A percentile compares a stretch with the other conserved stretches of the same genome.
phyloP scores from a whole-genome alignment of 768 basidiomycete genomes.

The Stropharia rugosoannulata region DNA sequence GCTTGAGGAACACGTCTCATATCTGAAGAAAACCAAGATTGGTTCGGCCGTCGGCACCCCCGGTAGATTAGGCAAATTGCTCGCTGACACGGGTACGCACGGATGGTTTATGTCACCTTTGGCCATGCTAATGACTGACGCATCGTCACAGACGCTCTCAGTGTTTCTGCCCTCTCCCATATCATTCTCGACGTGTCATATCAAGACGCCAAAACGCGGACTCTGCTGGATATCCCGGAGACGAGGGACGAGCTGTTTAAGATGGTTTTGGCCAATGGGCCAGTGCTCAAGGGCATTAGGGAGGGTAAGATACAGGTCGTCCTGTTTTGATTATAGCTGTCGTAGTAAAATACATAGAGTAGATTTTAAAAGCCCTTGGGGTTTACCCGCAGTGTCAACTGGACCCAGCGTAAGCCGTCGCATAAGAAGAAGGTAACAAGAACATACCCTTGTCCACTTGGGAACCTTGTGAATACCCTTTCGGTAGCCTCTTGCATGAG shows the following conservation, averaged over 20 bases:
- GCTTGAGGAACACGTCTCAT: slow-evolving; percentile 80
- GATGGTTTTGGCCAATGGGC: slow-evolving; percentile 62
- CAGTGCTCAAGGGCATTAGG: slow-evolving; percentile 60
- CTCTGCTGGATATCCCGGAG: slow-evolving; percentile 80
- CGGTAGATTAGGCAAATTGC: slow-evolving; percentile 83
- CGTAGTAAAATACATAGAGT: slow-evolving; percentile 17
- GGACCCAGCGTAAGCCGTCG: neutral
- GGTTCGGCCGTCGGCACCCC: slow-evolving; percentile 92
- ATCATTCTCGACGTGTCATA: slow-evolving; percentile 78
- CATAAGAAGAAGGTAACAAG: slow-evolving; percentile 1
- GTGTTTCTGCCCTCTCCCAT: slow-evolving; percentile 75
- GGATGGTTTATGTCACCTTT: neutral
- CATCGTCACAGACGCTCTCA: slow-evolving; percentile 57
- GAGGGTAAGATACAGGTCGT: slow-evolving; percentile 80
- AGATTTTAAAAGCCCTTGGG: slow-evolving; percentile 81
- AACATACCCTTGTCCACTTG: slow-evolving; percentile 90
- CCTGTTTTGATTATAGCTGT: slow-evolving; percentile 52
- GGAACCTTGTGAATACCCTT: slow-evolving; percentile 97
- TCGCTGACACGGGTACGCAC: slow-evolving; percentile 63
- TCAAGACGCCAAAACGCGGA: slow-evolving; percentile 74
- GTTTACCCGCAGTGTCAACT: slow-evolving; percentile 87
- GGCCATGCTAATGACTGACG: slow-evolving; percentile 3
- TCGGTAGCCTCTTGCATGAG: slow-evolving; percentile 70
- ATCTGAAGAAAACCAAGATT: slow-evolving; percentile 83
- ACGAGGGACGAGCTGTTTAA: slow-evolving; percentile 80